These are phyloP conservation scores for Yamadazyma songkhlaensis DNA, from an alignment of 1,139 yeast genomes.

Conservation along the genomic window DNA sequence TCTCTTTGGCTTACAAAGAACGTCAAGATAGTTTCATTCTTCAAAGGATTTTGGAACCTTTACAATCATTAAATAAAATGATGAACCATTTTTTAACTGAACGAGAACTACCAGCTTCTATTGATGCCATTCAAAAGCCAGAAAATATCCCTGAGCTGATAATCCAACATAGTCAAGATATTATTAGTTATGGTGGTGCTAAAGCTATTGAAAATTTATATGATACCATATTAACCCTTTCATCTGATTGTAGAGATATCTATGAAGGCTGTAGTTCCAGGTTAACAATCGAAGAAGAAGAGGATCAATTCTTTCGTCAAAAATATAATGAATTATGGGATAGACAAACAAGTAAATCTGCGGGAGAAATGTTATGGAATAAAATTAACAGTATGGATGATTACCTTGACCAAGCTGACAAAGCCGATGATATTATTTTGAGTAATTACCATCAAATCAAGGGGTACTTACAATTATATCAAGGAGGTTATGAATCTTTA, in stretches of 20 bases:
- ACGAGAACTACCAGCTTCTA: constrained; percentile 55
- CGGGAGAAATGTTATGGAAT: constrained; percentile 33
- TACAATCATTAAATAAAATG: constrained; percentile 47
- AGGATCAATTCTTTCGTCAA: constrained; percentile 50
- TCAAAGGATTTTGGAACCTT: constrained; percentile 49
- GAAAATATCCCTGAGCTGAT: constrained; percentile 61
- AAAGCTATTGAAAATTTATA: constrained; percentile 39
- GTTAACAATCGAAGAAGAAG: constrained; percentile 50
- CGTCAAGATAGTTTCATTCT: constrained; percentile 58
- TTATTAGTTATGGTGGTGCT: constrained; percentile 56
- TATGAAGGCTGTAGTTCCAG: constrained; percentile 45
- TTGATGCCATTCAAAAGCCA: constrained; percentile 64
- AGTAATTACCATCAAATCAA: constrained; percentile 43
- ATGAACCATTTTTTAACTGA: constrained; percentile 44
- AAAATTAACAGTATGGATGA: constrained; percentile 43
- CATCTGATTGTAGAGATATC: constrained; percentile 37
- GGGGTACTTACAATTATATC: constrained; percentile 41
- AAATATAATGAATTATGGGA: constrained; percentile 59
- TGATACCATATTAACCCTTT: constrained; percentile 42
- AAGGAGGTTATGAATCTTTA: constrained; percentile 41
- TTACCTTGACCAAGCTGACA: constrained; percentile 57
- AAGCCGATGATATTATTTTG: constrained; percentile 56
- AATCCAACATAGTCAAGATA: constrained; percentile 51
- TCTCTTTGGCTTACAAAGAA: constrained; percentile 66
- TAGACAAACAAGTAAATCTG: constrained; percentile 36